Evolutionary conservation across 1,139 yeast genomes (phyloP).

Genomic region (Oligophagozyma castellii): DNA sequence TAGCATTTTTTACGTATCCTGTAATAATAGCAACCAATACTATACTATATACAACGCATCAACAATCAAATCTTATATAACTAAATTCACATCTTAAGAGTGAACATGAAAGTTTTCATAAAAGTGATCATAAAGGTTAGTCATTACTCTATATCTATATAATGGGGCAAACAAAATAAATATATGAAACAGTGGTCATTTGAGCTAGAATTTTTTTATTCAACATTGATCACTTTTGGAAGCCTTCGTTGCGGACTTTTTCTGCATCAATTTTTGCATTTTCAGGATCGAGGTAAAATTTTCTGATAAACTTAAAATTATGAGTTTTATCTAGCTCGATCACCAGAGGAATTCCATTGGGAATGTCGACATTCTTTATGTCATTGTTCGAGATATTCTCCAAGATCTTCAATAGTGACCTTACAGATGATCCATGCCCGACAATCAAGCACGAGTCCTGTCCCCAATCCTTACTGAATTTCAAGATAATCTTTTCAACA

Average conservation of each 20-base stretch:
- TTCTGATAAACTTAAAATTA: slow-evolving; percentile 30
- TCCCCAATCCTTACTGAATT: slow-evolving; percentile 26
- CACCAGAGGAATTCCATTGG: slow-evolving; percentile 65
- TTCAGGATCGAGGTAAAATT: slow-evolving; percentile 56
- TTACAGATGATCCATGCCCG: slow-evolving; percentile 65
- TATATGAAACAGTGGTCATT: too few species aligned
- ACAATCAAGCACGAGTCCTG: slow-evolving; percentile 44
- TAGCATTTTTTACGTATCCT: too few species aligned
- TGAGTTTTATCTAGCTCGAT: slow-evolving; percentile 35
- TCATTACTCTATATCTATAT: too few species aligned
- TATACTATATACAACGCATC: too few species aligned
- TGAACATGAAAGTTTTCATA: too few species aligned
- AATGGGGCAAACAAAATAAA: too few species aligned
- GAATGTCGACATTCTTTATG: slow-evolving; percentile 54
- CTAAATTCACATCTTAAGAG: too few species aligned
- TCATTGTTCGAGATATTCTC: slow-evolving; percentile 46
- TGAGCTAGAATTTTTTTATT: too few species aligned
- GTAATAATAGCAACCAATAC: too few species aligned
- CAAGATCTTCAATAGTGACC: slow-evolving; percentile 51
- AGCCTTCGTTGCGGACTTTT: slow-evolving; percentile 50
- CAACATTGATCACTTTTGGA: slow-evolving; percentile 17
- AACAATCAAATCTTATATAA: too few species aligned
- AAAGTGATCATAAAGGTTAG: too few species aligned
- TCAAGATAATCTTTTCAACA: slow-evolving; percentile 32
- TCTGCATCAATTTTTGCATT: slow-evolving; percentile 51